Evolutionary conservation across 345 rosid genomes (phyloP).

Genomic region (Eucalyptus erythrocorys): DNA sequence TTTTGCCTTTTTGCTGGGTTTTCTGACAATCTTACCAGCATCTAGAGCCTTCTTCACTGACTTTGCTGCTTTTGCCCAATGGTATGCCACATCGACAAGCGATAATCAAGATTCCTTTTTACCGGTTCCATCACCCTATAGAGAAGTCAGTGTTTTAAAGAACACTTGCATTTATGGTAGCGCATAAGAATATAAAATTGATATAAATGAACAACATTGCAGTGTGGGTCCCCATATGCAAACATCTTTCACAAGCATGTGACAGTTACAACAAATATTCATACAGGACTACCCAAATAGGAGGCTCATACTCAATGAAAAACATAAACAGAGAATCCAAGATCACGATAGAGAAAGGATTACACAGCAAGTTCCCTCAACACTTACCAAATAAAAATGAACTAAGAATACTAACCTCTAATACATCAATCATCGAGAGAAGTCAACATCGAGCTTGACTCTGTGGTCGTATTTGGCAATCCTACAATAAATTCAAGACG

Average conservation of each 20-base stretch:
- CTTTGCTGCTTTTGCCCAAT: constrained; percentile 80
- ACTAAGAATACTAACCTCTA: no score
- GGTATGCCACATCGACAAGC: constrained; percentile 66
- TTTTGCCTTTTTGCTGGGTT: constrained; percentile 30
- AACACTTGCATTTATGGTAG: not conserved
- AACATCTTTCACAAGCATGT: not conserved
- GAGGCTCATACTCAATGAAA: not conserved
- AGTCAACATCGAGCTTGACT: no score
- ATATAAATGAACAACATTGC: not conserved
- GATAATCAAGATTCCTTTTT: constrained; percentile 59
- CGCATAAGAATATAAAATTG: not conserved
- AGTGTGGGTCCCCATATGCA: not conserved
- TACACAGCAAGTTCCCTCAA: no score
- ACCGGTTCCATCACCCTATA: constrained; percentile 35
- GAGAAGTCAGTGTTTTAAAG: not conserved
- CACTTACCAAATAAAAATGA: no score
- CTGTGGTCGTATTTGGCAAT: no score
- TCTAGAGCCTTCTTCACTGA: constrained; percentile 65
- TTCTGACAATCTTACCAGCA: constrained; percentile 50
- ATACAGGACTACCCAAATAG: not conserved
- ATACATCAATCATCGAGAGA: no score
- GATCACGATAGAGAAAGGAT: no score
- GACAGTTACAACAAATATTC: not conserved
- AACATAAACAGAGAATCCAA: not conserved
- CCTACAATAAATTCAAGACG: no score